Base-by-base conservation (phyloP, 2,329 filamentous ascomycete species). In the Apiospora koreana region DNA sequence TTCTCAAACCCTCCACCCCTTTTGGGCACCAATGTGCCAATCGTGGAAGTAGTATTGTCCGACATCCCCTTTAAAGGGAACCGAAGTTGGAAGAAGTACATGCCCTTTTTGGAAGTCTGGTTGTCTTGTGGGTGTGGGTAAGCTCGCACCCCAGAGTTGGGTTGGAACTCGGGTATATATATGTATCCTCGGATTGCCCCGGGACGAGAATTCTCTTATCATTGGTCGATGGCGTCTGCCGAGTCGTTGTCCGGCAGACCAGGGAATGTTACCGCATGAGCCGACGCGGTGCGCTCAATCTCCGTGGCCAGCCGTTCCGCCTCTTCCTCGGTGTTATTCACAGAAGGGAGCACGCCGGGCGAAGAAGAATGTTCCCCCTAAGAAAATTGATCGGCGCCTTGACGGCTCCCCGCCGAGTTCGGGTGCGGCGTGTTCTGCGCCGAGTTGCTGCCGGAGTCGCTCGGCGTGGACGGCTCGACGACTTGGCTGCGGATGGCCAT, bases 401-500 rank as follows among this genome's bases (percentile, higher is more conserved):
- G 72, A 65, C 77, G 76, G 54, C 76, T 76, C 43, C 77, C 76
- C 35, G 74, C 75, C 23, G 79, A 77, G 25, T 73, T 74, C 23
- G 76, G 72, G 71, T 77, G 79, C 7, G 81, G 80, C n/a, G 81
- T 82, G 58, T 74, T 80, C 70, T 82, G 81, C 43, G 77, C 73
- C 31, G 79, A 79, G 65, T 84, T 85, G 68, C 81, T 80, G 74
- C 84, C 84, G 21, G 81, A 78, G 50, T 91, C 89, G 75, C 88
- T 91, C 18, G 89, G 89, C 28, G 89, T 92, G 66, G 85, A 80
- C 16, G 89, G 89, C 75, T 91, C 89, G 41, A 92, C 88, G 9
- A 92, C 88, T 76, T 90, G 87, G 74, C 85, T 89, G 73, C 89
- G 86, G 71, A 92, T 91, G 45, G 84, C 86, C 84, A 90, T 88